Percentiles rank a stretch among this genome's conserved stretches.
These are phyloP conservation scores for Candida gorgasii DNA, from an alignment of 805 yeast genomes.

Conservation along the genomic window DNA sequence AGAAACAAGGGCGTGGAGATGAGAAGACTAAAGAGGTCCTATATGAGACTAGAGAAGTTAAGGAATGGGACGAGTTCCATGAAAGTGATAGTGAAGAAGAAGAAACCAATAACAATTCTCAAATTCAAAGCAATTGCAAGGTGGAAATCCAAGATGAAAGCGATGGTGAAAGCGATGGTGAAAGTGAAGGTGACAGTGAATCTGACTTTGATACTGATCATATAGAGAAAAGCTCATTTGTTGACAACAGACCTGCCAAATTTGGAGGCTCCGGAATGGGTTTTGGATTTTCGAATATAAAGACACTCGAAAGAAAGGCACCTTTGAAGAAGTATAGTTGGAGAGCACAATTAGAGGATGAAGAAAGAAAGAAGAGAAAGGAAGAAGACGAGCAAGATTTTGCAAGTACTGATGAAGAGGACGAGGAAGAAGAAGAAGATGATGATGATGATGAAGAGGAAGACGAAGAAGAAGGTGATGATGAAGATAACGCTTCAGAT, in stretches of 20 bases:
- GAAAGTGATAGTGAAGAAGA: slow-evolving; percentile 23
- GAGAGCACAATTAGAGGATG: slow-evolving; percentile 47
- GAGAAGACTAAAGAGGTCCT: slow-evolving; percentile 61
- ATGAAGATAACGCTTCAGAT: slow-evolving; percentile 26
- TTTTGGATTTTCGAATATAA: slow-evolving; percentile 62
- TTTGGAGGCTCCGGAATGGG: slow-evolving; percentile 67
- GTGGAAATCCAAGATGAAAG: slow-evolving; percentile 17
- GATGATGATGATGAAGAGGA: slow-evolving; percentile 27
- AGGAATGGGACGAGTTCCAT: slow-evolving; percentile 48
- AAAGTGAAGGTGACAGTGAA: slow-evolving; percentile 15
- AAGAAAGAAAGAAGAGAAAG: slow-evolving; percentile 37
- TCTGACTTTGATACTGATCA: slow-evolving; percentile 35
- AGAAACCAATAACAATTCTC: too few species aligned
- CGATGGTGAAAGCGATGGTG: slow-evolving; percentile 19
- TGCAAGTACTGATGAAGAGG: slow-evolving; percentile 32
- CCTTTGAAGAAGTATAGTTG: slow-evolving; percentile 66
- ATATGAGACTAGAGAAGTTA: slow-evolving; percentile 67
- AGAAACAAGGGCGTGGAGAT: slow-evolving; percentile 68
- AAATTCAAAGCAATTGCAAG: too few species aligned
- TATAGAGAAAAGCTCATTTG: slow-evolving; percentile 33
- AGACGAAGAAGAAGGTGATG: slow-evolving; percentile 26
- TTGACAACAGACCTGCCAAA: slow-evolving; percentile 69
- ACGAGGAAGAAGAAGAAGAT: slow-evolving; percentile 26
- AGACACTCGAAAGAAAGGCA: slow-evolving; percentile 38
- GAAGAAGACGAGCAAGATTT: slow-evolving; percentile 68